These are phyloP conservation scores for Phytophthora lateralis DNA, from an alignment of 352 stramenopile genomes.

Conservation along the genomic window DNA sequence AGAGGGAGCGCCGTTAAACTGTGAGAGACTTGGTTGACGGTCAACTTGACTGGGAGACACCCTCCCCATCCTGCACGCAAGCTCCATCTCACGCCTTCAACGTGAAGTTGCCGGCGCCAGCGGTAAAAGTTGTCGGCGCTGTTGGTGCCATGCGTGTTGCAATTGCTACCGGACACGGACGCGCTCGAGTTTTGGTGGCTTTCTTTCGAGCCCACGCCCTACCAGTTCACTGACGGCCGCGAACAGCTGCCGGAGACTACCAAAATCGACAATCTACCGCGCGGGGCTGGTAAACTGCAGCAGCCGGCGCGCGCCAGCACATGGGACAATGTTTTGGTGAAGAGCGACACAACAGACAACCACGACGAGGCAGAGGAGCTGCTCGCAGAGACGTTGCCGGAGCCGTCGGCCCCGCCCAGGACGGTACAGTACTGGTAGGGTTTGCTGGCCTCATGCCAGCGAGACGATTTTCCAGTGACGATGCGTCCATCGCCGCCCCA, in stretches of 20 bases:
- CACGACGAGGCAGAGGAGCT: slow-evolving; percentile 13
- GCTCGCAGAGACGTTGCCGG: slow-evolving; percentile 7
- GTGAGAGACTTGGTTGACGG: slow-evolving; percentile 17
- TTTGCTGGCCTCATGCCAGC: slow-evolving; percentile 34
- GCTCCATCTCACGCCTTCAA: slow-evolving; percentile 31
- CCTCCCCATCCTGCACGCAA: slow-evolving; percentile 36
- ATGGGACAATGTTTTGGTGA: slow-evolving; percentile 25
- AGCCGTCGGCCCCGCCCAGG: too few species aligned
- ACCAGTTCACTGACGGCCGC: not conserved
- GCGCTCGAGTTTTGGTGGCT: not conserved
- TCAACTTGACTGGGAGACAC: too few species aligned
- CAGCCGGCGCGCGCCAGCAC: slow-evolving; percentile 25
- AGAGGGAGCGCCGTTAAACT: not conserved
- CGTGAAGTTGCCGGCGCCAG: slow-evolving; percentile 1
- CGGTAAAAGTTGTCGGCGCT: too few species aligned
- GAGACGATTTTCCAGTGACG: slow-evolving; percentile 19
- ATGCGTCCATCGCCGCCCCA: slow-evolving; percentile 4
- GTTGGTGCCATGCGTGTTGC: too few species aligned
- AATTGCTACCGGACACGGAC: too few species aligned
- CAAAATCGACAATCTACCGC: slow-evolving; percentile 33
- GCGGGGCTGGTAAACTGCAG: slow-evolving; percentile 26
- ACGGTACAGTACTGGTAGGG: slow-evolving; percentile 8
- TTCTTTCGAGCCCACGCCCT: not conserved
- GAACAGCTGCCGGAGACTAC: slow-evolving; percentile 33
- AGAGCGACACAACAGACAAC: not conserved